phyloP scores from a whole-genome alignment of 176 grass and related monocot genomes.

The Echinochloa phyllopogon region DNA sequence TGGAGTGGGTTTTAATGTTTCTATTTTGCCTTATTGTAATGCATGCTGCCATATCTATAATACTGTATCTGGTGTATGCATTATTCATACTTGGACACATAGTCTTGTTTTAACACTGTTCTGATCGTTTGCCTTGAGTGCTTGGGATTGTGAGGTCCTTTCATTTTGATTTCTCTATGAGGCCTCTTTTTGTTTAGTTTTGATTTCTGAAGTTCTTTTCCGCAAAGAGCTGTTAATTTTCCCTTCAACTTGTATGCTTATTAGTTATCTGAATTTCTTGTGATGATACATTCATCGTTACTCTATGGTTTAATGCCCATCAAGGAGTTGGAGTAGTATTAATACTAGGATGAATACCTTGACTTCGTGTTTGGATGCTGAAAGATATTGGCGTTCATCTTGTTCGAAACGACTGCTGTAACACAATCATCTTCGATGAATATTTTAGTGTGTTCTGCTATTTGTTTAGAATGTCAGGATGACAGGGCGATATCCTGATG shows the following conservation, averaged over 20 bases:
- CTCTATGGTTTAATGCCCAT: neutral
- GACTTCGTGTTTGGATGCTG: neutral
- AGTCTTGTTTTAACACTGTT: neutral
- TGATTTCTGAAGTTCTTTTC: neutral
- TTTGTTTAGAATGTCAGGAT: neutral
- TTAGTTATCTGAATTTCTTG: neutral
- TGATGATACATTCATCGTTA: neutral
- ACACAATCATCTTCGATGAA: neutral
- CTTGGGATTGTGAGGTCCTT: neutral
- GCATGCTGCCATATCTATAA: neutral
- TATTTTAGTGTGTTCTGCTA: neutral
- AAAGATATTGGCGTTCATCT: neutral
- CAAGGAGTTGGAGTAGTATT: neutral
- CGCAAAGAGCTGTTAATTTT: neutral
- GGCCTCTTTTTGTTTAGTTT: neutral
- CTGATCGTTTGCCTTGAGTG: neutral
- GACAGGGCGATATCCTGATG: no score
- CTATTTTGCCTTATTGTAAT: neutral
- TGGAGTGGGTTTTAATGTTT: neutral
- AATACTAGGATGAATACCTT: neutral
- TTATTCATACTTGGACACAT: neutral
- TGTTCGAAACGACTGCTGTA: neutral
- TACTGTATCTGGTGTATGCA: neutral
- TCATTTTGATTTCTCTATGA: slow-evolving; percentile 24
- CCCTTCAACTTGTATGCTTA: neutral